Percentiles rank a stretch among this genome's conserved stretches.
phyloP scores from a whole-genome alignment of 371 early-diverging fungal species.

The Umbelopsis sp. region DNA sequence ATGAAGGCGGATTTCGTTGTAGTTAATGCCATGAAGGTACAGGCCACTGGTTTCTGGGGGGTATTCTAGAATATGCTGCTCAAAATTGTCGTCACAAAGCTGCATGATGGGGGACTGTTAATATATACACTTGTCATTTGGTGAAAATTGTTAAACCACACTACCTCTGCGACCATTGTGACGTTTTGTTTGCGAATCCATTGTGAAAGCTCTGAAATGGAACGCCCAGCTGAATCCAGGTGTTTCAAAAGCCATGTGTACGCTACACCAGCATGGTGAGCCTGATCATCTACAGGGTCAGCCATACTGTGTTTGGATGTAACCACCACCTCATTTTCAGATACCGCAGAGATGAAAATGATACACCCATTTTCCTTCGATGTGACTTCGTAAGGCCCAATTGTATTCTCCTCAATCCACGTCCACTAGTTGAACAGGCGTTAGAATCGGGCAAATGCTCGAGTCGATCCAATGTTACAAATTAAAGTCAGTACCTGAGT shows the following conservation, averaged over 20 bases:
- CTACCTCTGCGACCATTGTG: constrained; percentile 87
- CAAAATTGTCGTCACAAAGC: constrained; percentile 94
- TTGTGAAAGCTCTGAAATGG: constrained; percentile 66
- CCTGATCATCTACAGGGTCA: constrained; percentile 36
- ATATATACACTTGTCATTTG: background rate
- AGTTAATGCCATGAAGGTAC: constrained; percentile 91
- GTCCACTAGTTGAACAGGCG: constrained; percentile 44
- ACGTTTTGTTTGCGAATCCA: constrained; percentile 73
- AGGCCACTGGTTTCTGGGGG: constrained; percentile 77
- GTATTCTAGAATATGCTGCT: constrained; percentile 93
- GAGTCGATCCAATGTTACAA: background rate
- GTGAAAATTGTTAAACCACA: background rate
- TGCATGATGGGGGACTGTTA: constrained; percentile 29
- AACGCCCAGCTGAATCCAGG: constrained; percentile 56
- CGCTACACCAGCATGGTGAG: constrained; percentile 65
- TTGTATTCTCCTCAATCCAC: constrained; percentile 59
- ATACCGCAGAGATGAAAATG: constrained; percentile 78
- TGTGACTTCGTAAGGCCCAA: constrained; percentile 90
- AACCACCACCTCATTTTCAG: constrained; percentile 68
- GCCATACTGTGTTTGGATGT: constrained; percentile 85
- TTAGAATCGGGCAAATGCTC: too few species aligned
- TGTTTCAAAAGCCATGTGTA: constrained; percentile 79
- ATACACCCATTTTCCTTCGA: constrained; percentile 97
- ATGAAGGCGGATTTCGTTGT: constrained; percentile 71
- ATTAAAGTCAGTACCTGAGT: constrained; percentile 45